A percentile compares a stretch with the other conserved stretches of the same genome.
Evolutionary conservation across 768 basidiomycete genomes (phyloP).

Genomic region (Strobilomyces echinocephalus): DNA sequence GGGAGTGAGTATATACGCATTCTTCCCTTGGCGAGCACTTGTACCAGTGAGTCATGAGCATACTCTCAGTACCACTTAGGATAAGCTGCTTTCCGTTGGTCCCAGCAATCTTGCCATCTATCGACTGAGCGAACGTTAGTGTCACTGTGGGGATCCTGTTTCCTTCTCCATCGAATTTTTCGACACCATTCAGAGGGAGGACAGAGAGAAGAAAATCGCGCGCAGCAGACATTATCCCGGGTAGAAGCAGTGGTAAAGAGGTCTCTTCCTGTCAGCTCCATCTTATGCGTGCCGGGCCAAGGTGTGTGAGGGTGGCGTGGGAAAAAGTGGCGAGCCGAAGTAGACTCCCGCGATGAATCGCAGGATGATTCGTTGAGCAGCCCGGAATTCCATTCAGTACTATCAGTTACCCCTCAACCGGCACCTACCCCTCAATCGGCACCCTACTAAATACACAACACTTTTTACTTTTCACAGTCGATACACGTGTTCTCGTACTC

Average conservation of each 20-base stretch:
- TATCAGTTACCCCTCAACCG: no score
- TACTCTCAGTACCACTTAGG: constrained; percentile 81
- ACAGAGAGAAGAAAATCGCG: constrained; percentile 29
- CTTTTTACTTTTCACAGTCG: no score
- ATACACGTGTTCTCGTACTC: no score
- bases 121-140: constrained; percentile 79
- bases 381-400: constrained; percentile 8
- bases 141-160: constrained; percentile 57
- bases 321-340: no score
- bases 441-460: no score
- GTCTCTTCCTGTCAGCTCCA: no score
- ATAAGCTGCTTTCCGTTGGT: constrained; percentile 65
- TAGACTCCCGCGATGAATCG: no score
- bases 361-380: no score
- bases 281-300: no score
- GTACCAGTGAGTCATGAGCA: constrained; percentile 93
- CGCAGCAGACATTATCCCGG: constrained; percentile 2
- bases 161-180: constrained; percentile 14
- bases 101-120: constrained; percentile 88
- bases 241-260: background rate
- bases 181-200: constrained; percentile 14
- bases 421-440: no score
- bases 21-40: background rate
- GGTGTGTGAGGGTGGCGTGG: no score
- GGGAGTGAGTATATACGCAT: background rate